Base-by-base conservation (phyloP, 345 rosid genomes). In the Leavenworthia alabamica region DNA sequence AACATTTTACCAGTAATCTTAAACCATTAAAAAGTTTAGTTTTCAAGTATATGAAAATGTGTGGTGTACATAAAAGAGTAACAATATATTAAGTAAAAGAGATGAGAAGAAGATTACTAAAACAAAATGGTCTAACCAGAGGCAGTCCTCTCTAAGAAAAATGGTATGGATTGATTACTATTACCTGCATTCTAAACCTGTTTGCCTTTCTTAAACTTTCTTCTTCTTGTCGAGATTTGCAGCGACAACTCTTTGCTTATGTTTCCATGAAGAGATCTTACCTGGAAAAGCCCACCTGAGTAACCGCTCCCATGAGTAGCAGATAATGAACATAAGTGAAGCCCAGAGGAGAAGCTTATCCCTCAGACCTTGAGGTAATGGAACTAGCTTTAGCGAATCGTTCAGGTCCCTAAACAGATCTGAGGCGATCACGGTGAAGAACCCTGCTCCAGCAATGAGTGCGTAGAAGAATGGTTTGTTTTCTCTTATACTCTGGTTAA, bases 401-500 rank as follows among this genome's bases (percentile, higher is more conserved):
- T 89, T 93, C 68, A 93, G 70, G 60, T 78, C 83, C 75, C 97
- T 72, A 60, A 89, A 83, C 23, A 89, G 48, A 78, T 93, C 97
- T 19, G 97, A 89, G 8, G 96, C 80, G 43, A 93, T 87, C 31
- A 84, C 74, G 0, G 81, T 77, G 72, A 93, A 85, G 83, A 93
- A 93, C 31, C 84, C 94, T 28, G 74, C 86, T 4, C 97, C 85
- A 5, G 79, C 88, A 66, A 76, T 5, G 12, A 93, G 81, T 0
- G 99, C 97, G 37, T 82, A 89, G 24, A 78, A 39, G 82, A 93
- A 93, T 1, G 99, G 99, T 59, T 80, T 89, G 82, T 90, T 93
- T 61, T 93, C 97, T 0, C 83, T 64, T 33, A 93, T 81, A 71
- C 95, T 89, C 80, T 89, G 98, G 76, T 90, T 94, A 67, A 90